Conservation (phyloP, 257 asterid species). For the Coffea canephora region DNA sequence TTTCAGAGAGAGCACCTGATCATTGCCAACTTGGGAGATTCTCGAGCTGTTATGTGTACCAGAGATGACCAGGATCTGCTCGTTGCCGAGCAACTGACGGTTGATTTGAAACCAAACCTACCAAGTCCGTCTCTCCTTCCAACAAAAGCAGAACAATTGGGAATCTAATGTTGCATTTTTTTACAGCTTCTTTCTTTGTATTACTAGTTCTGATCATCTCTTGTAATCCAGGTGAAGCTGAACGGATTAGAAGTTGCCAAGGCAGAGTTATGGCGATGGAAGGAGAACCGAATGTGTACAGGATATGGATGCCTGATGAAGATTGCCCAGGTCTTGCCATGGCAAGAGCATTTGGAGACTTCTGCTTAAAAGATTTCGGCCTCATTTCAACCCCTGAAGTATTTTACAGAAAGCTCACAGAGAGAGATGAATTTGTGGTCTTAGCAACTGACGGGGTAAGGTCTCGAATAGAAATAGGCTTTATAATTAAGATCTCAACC, state of each 20-base stretch:
- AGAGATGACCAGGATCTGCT: constrained; percentile 51
- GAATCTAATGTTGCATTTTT: not conserved
- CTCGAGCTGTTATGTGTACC: constrained; percentile 72
- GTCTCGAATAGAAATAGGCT: not conserved
- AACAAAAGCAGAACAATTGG: not conserved
- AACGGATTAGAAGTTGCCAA: constrained; percentile 47
- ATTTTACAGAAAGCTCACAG: constrained; percentile 50
- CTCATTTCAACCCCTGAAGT: constrained; percentile 72
- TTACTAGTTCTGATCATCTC: no score
- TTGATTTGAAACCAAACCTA: constrained; percentile 84
- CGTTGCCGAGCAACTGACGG: constrained; percentile 65
- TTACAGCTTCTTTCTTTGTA: no score
- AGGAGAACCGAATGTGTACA: constrained; percentile 67
- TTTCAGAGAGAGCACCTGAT: constrained; percentile 70
- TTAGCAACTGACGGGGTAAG: constrained; percentile 93
- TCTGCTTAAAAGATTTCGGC: constrained; percentile 79
- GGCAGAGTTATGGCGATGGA: constrained; percentile 86
- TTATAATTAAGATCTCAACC: no score
- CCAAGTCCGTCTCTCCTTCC: constrained; percentile 43
- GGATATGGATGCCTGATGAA: constrained; percentile 91
- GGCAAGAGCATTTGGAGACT: constrained; percentile 93
- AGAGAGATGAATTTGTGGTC: constrained; percentile 73
- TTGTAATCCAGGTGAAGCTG: constrained; percentile 47
- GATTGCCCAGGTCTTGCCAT: constrained; percentile 95
- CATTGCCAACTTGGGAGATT: constrained; percentile 76